These are phyloP conservation scores for Starmerella kuoi DNA, from an alignment of 805 yeast genomes.

Conservation along the genomic window DNA sequence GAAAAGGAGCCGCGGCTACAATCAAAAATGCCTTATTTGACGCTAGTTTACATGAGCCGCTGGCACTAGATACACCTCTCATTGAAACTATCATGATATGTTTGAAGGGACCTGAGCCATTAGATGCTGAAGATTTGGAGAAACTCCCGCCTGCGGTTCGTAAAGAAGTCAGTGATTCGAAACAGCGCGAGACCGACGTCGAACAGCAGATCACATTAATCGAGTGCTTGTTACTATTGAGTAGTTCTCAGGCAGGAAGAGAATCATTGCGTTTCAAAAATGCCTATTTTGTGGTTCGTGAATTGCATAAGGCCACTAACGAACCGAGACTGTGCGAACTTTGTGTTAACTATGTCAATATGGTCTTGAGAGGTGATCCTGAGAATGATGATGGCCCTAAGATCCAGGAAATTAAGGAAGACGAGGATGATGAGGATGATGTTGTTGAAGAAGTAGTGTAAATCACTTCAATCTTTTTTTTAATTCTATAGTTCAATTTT, in stretches of 20 bases:
- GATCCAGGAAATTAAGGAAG: not conserved
- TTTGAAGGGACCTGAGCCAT: conserved; percentile 58
- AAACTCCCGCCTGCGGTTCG: conserved; percentile 72
- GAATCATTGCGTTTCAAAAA: conserved; percentile 67
- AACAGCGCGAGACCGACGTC: conserved; percentile 58
- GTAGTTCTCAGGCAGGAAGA: conserved; percentile 63
- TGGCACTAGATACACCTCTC: conserved; percentile 53
- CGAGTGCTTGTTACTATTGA: conserved; percentile 66
- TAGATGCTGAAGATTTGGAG: conserved; percentile 74
- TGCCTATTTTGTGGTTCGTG: conserved; percentile 77
- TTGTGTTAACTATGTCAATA: conserved; percentile 75
- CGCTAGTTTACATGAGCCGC: conserved; percentile 46
- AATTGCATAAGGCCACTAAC: conserved; percentile 49
- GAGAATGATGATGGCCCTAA: conserved; percentile 15
- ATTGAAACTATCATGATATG: conserved; percentile 76
- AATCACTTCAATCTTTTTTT: too few relatives aligned
- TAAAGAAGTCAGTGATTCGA: conserved; percentile 64
- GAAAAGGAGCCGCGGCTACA: conserved; percentile 88
- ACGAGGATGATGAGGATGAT: conserved; percentile 12
- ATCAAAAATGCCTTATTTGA: conserved; percentile 84
- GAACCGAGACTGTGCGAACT: conserved; percentile 46
- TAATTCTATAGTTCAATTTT: too few relatives aligned
- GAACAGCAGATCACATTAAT: conserved; percentile 57
- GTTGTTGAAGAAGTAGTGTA: conserved; percentile 14
- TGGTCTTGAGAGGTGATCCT: conserved; percentile 85